Base-by-base conservation (phyloP, 2,329 filamentous ascomycete species). In the Penicillium sp. region DNA sequence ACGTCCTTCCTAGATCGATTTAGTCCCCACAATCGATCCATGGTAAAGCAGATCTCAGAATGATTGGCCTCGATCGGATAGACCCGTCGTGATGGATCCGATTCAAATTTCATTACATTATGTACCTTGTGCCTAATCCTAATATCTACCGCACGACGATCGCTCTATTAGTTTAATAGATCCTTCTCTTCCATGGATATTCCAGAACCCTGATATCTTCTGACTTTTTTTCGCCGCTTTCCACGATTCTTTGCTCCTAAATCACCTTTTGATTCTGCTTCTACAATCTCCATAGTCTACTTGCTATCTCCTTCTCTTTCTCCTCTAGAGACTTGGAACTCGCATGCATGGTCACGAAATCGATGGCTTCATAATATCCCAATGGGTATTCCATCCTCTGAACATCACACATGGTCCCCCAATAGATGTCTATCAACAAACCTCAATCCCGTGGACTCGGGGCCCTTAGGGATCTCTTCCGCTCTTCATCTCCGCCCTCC, bases 381-480 rank as follows among this genome's bases (percentile, higher is more conserved):
- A 43, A 49, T 46, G 46, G 54, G 34, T 33, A 34, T 41, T 48
- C 41, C 31, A 40, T 10, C 12, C 25, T 22, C 22, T 33, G 13
- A 19, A 41, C 33, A 28, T 36, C 42, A 58, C 61, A 56, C 55
- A 67, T 66, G 65, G 63, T 59, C 55, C 52, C 55, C 53, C 65
- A 65, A 60, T 61, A 61, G 55, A 70, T 70, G 64, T 65, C 63
- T 58, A 55, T 64, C 56, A 65, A 69, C 52, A 64, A 69, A 53
- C 53, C 59, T 56, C 61, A 60, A 55, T 43, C 60, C 54, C 61
- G 62, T 59, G 64, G 63, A 57, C 56, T 66, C 55, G 63, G 62
- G 46, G 55, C 60, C 47, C 56, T 70, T 47, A 60, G 62, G 56
- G 63, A 64, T 51, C 57, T 69, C 38, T 69, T 69, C 56, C 60